phyloP scores from a whole-genome alignment of 495 filamentous ascomycete species.

The Podospora sp. region DNA sequence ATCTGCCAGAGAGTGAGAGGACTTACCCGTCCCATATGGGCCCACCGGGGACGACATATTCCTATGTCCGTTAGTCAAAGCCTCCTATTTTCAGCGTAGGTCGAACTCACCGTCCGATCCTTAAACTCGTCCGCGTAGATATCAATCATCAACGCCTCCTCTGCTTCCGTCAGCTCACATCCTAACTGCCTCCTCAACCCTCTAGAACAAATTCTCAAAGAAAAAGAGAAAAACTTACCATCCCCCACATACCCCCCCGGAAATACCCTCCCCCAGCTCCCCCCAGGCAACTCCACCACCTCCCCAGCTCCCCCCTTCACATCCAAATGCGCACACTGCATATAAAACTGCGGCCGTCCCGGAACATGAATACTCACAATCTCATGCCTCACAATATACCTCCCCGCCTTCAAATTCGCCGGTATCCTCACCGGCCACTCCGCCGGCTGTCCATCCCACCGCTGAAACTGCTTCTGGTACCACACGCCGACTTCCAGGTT shows the following conservation, averaged over 20 bases:
- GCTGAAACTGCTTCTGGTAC: slow-evolving; percentile 55
- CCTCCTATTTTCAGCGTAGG: background rate
- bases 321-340: slow-evolving; percentile 57
- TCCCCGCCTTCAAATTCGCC: slow-evolving; percentile 45
- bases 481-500: slow-evolving; percentile 54
- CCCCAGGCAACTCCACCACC: slow-evolving; percentile 43
- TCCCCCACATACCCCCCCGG: slow-evolving; percentile 53
- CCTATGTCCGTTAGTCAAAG: slow-evolving; percentile 33
- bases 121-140: slow-evolving; percentile 47
- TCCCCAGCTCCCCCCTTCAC: slow-evolving; percentile 46
- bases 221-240: slow-evolving; percentile 42
- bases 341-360: slow-evolving; percentile 58
- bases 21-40: slow-evolving; percentile 50
- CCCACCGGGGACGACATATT: slow-evolving; percentile 48
- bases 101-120: slow-evolving; percentile 37
- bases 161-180: slow-evolving; percentile 29
- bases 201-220: background rate
- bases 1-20: background rate
- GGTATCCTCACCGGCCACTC: slow-evolving; percentile 56
- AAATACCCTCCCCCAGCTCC: slow-evolving; percentile 49
- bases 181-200: slow-evolving; percentile 17
- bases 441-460: slow-evolving; percentile 46
- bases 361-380: slow-evolving; percentile 57
- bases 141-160: slow-evolving; percentile 54
- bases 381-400: slow-evolving; percentile 59